These are phyloP conservation scores for Closterium sp. DNA, from an alignment of 139 green algal genomes.

Conservation along the genomic window DNA sequence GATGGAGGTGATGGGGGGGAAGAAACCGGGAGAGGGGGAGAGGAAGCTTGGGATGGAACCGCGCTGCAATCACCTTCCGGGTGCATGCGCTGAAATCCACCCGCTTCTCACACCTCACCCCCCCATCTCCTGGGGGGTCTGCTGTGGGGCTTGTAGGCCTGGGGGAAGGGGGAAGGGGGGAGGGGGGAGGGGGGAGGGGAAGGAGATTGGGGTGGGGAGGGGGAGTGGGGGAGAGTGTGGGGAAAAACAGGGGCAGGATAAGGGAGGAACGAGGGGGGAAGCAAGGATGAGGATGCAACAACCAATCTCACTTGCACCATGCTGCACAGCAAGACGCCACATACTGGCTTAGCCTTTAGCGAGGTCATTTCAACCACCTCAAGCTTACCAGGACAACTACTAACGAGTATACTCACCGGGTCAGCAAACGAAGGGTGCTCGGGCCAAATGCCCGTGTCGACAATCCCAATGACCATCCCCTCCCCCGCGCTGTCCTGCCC, in stretches of 20 bases:
- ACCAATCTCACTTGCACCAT: not conserved
- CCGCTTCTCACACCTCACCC: not conserved
- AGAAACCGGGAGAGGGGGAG: too few relatives aligned
- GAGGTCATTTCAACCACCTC: not conserved
- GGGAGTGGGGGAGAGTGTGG: too few relatives aligned
- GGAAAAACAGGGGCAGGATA: too few relatives aligned
- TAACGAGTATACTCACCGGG: not conserved
- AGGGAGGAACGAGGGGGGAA: not conserved
- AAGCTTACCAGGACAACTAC: too few relatives aligned
- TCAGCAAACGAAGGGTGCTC: conserved; percentile 1
- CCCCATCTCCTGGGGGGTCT: not conserved
- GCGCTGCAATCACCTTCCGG: not conserved
- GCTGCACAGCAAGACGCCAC: not conserved
- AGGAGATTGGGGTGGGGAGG: too few relatives aligned
- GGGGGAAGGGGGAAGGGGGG: too few relatives aligned
- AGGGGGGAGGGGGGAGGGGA: not conserved
- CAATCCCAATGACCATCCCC: not conserved
- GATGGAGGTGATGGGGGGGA: too few relatives aligned
- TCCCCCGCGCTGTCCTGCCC: conserved; percentile 6
- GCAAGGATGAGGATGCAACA: not conserved
- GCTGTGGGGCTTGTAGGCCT: not conserved
- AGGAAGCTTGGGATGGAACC: not conserved
- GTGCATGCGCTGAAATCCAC: not conserved
- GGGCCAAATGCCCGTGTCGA: not conserved
- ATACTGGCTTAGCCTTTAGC: too few relatives aligned